phyloP scores from a whole-genome alignment of 75 land plant genomes.

The Sequoiadendron giganteum region DNA sequence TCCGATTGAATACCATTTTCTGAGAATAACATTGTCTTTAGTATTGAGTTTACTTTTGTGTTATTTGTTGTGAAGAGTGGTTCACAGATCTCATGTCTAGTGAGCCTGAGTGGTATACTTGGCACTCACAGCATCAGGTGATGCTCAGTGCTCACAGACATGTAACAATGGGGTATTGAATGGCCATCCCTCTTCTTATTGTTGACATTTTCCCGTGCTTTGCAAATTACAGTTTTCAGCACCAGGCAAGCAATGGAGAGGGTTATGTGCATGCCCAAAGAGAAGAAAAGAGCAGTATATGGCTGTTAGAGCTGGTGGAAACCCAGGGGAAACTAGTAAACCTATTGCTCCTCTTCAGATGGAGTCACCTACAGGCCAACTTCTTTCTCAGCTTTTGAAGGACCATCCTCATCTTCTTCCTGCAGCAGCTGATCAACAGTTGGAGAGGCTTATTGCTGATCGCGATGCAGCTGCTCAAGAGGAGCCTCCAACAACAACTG shows the following conservation, averaged over 20 bases:
- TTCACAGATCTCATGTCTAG: no score
- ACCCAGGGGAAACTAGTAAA: conserved; percentile 16
- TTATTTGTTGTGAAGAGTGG: no score
- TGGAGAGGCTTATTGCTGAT: conserved; percentile 58
- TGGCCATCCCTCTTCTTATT: not conserved
- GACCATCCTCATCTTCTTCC: conserved; percentile 65
- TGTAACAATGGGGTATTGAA: not conserved
- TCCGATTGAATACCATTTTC: no score
- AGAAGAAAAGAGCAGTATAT: not conserved
- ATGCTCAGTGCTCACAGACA: no score
- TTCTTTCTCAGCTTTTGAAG: conserved; percentile 45
- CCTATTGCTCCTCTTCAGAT: conserved; percentile 54
- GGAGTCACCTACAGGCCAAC: conserved; percentile 67
- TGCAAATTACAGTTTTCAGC: not conserved
- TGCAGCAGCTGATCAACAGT: conserved; percentile 67
- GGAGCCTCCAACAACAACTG: conserved; percentile 31
- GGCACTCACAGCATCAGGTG: no score
- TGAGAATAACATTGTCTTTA: no score
- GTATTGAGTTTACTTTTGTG: no score
- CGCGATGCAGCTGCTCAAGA: conserved; percentile 32
- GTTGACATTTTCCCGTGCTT: not conserved
- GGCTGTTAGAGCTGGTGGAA: conserved; percentile 36
- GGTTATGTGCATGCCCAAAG: not conserved
- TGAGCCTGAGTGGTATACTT: no score
- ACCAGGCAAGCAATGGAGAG: not conserved